A percentile compares a stretch with the other conserved stretches of the same genome.
These are phyloP conservation scores for Cordyceps tenuipes DNA, from an alignment of 2,329 filamentous ascomycete species.

Conservation along the genomic window DNA sequence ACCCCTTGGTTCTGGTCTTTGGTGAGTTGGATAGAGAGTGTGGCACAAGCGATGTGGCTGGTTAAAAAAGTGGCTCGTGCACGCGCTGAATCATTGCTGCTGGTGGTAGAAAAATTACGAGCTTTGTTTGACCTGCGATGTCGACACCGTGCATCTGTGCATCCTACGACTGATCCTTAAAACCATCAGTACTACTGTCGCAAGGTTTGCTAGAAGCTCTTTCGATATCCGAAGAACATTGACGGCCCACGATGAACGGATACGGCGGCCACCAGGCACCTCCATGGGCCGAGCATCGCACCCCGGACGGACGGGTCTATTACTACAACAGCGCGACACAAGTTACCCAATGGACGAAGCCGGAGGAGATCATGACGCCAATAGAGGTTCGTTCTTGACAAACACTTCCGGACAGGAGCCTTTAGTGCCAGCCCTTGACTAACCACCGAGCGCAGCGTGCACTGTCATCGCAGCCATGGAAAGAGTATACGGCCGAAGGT, in stretches of 20 bases:
- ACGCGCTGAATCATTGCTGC: not conserved
- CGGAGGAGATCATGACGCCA: slow-evolving; percentile 75
- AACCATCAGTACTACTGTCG: slow-evolving; percentile 7
- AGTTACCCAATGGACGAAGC: slow-evolving; percentile 89
- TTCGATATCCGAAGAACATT: not conserved
- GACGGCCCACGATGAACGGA: slow-evolving; percentile 47
- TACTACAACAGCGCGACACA: slow-evolving; percentile 87
- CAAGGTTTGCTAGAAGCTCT: not conserved
- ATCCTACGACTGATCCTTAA: not conserved
- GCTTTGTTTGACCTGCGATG: not conserved
- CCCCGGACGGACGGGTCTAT: slow-evolving; percentile 75
- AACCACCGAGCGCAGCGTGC: slow-evolving; percentile 51
- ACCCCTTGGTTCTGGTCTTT: not conserved
- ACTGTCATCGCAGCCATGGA: slow-evolving; percentile 78
- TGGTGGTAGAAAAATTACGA: slow-evolving; percentile 3
- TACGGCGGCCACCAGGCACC: slow-evolving; percentile 40
- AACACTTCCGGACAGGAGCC: too few relatives aligned
- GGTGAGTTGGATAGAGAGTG: not conserved
- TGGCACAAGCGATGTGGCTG: slow-evolving; percentile 5
- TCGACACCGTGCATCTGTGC: not conserved
- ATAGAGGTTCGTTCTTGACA: slow-evolving; percentile 54
- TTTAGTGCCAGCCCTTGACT: not conserved
- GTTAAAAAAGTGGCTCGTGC: slow-evolving; percentile 7
- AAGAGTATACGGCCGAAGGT: slow-evolving; percentile 79
- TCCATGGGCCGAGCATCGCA: slow-evolving; percentile 77